These are phyloP conservation scores for Leccinum huronense DNA, from an alignment of 1,284 basidiomycete genomes.

Conservation along the genomic window DNA sequence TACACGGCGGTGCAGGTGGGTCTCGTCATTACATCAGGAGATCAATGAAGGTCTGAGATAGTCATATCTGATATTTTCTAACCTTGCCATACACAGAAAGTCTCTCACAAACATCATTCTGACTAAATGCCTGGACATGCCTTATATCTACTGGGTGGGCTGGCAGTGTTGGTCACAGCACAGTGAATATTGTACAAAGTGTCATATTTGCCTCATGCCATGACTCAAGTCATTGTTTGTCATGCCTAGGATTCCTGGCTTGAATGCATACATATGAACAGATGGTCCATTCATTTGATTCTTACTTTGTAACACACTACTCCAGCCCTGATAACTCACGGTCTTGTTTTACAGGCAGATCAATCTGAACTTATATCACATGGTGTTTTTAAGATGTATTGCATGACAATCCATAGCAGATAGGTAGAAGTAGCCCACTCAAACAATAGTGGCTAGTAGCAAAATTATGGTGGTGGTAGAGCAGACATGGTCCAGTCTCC, in stretches of 20 bases:
- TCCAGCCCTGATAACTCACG: neutral
- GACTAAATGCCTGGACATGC: too few species aligned
- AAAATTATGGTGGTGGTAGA: neutral
- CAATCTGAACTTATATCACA: neutral
- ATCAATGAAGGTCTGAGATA: too few species aligned
- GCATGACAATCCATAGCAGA: neutral
- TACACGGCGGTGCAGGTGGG: neutral
- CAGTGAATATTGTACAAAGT: too few species aligned
- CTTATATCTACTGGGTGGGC: too few species aligned
- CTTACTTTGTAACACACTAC: neutral
- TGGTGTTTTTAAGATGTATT: neutral
- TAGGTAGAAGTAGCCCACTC: neutral
- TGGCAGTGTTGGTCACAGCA: too few species aligned
- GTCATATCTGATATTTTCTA: neutral
- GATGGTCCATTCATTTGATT: too few species aligned
- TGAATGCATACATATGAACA: too few species aligned
- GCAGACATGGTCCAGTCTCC: neutral
- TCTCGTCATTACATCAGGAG: neutral
- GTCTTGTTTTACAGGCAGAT: neutral
- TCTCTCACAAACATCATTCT: too few species aligned
- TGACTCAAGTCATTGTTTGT: too few species aligned
- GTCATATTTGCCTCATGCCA: too few species aligned
- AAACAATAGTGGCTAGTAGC: neutral
- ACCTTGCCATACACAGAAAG: neutral
- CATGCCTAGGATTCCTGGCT: too few species aligned